Evolutionary conservation across 2,329 filamentous ascomycete genomes (phyloP), one percentile per base, ranked within the genome.

Genomic region (Penicillium digitatum): DNA sequence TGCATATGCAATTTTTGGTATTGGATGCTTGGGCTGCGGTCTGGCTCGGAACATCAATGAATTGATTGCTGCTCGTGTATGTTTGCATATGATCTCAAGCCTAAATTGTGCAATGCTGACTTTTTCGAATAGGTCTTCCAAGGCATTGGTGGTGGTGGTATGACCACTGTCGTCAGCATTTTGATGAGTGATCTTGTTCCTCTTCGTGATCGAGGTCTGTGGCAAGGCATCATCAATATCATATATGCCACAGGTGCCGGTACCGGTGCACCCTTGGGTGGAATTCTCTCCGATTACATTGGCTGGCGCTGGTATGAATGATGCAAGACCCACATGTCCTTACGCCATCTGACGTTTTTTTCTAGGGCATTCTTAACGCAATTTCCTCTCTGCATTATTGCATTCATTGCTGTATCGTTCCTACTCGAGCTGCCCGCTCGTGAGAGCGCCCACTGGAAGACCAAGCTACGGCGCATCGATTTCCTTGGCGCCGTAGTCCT

Each of bases 181-280:
- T 72, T 91, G 47, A 71, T 91, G 61, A 87, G 83, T 58, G 88
- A 92, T 68, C 79, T 90, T 18, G 82, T 92, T 3, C 81, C 87
- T 0, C 74, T 91, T 37, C 78, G 87, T 18, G 82, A 89, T 49
- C 77, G 88, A 52, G 88, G 88, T 2, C 78, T 86, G 10, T 92
- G 86, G 85, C 88, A 91, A 69, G 88, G 87, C 7, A 77, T 85
- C 57, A 78, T 90, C 65, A 92, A 91, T 69, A 81, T 91, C 58
- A 79, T 90, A 46, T 90, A 82, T 64, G 86, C 87, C 0, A 73
- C 78, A 18, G 89, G 88, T n/a, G 81, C 87, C 3, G 82, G 84
- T 5, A 78, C 80, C 5, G 89, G 89, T 2, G 88, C 85, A 5
- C 87, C 88, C 0, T 61, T 93, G 0, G 89, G 82, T 16, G 88